These are phyloP conservation scores for Verbascum thapsus DNA, from an alignment of 257 asterid genomes.

Conservation along the genomic window DNA sequence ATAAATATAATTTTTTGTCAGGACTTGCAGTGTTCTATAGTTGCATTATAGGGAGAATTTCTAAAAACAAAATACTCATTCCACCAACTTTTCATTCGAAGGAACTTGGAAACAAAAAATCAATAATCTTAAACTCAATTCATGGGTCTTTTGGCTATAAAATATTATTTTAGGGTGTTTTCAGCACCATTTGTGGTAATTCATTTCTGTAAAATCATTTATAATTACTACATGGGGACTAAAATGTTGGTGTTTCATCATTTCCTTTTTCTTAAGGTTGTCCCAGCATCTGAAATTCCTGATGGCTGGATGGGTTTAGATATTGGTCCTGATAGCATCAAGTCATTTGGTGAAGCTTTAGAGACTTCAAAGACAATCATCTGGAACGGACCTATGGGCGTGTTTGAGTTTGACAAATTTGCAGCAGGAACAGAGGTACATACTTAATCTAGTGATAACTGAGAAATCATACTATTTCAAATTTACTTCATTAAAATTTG, in stretches of 20 bases:
- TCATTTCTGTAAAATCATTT: background rate
- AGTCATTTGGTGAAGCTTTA: conserved; percentile 43
- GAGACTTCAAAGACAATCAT: conserved; percentile 49
- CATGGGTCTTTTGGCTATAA: no score
- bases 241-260: background rate
- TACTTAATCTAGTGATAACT: background rate
- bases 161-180: no score
- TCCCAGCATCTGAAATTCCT: conserved; percentile 42
- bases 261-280: conserved; percentile 23
- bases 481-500: no score
- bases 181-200: background rate
- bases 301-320: conserved; percentile 59
- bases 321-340: conserved; percentile 50
- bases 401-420: conserved; percentile 48
- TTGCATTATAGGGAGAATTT: no score
- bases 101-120: no score
- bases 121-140: no score
- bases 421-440: conserved; percentile 52
- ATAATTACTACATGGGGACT: background rate
- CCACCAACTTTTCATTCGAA: no score
- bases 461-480: no score
- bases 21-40: background rate
- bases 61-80: no score
- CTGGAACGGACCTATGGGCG: conserved; percentile 64
- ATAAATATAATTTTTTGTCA: background rate